Evolutionary conservation across 2,329 filamentous ascomycete species (phyloP).

Genomic region (Aspergillus cejpii): DNA sequence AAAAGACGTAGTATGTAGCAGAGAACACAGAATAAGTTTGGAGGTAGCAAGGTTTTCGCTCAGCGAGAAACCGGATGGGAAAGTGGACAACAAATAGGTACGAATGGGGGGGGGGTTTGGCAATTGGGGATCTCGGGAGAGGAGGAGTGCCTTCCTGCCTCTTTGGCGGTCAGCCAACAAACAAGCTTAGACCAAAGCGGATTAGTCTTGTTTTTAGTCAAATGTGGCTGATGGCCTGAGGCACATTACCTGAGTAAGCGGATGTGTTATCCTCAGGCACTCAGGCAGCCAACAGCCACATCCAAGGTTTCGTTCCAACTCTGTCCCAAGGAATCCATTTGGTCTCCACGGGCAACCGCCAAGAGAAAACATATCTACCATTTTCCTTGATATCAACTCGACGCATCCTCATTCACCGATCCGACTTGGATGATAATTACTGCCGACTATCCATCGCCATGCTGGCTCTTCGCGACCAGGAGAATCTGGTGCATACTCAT

Average conservation of each 20-base stretch:
- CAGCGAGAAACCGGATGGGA: conserved; percentile 29
- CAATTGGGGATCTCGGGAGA: conserved; percentile 5
- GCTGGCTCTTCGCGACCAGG: conserved; percentile 76
- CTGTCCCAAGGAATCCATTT: conserved; percentile 11
- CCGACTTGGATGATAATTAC: conserved; percentile 17
- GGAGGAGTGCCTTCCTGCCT: conserved; percentile 15
- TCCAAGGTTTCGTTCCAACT: not conserved
- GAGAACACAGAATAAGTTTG: conserved; percentile 25
- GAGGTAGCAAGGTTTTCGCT: conserved; percentile 29
- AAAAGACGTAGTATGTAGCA: conserved; percentile 24
- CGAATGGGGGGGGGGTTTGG: conserved; percentile 12
- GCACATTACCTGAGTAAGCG: too few species aligned
- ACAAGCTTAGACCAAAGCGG: conserved; percentile 3
- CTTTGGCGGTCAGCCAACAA: conserved; percentile 17
- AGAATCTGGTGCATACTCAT: conserved; percentile 73
- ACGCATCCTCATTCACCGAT: conserved; percentile 1
- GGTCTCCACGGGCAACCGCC: conserved; percentile 39
- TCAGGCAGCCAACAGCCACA: not conserved
- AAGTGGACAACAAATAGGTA: conserved; percentile 9
- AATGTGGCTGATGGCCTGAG: not conserved
- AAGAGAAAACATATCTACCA: conserved; percentile 26
- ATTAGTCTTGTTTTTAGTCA: not conserved
- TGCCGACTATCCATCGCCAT: conserved; percentile 44
- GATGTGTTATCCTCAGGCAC: not conserved
- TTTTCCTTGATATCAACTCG: conserved; percentile 7